These are phyloP conservation scores for Dryas drummondii DNA, from an alignment of 306 rosid genomes.

Conservation along the genomic window DNA sequence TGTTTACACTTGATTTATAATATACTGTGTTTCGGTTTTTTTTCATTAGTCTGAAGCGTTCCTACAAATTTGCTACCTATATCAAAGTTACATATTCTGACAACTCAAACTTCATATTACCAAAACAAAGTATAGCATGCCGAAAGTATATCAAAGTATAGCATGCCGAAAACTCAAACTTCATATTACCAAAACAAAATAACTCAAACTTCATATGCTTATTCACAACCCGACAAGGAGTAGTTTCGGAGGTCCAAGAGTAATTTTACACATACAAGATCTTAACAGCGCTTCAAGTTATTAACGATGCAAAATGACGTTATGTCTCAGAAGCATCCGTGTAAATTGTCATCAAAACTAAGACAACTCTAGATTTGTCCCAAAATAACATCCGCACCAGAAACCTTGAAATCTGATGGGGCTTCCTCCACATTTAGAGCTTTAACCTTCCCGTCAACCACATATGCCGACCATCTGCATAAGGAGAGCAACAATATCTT, in stretches of 20 bases:
- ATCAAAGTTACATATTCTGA: too few species aligned
- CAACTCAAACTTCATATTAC: neutral
- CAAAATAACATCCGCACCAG: conserved; percentile 82
- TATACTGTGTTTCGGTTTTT: neutral
- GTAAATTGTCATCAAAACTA: conserved; percentile 7
- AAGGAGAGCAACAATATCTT: conserved; percentile 5
- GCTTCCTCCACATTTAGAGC: conserved; percentile 81
- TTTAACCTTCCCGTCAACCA: conserved; percentile 79
- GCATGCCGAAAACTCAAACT: neutral
- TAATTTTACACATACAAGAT: neutral
- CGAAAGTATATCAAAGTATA: too few species aligned
- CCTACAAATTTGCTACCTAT: too few species aligned
- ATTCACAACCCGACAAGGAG: neutral
- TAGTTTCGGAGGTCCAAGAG: neutral
- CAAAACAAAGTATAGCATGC: neutral
- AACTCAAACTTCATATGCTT: neutral
- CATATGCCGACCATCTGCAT: conserved; percentile 93
- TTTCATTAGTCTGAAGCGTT: neutral
- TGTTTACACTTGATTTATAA: neutral
- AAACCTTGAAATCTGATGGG: conserved; percentile 94
- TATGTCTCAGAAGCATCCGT: neutral
- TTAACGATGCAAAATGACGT: neutral
- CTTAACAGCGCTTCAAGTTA: conserved; percentile 5
- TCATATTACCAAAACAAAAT: neutral
- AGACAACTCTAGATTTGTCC: conserved; percentile 58